A percentile compares a stretch with the other conserved stretches of the same genome.
These are phyloP conservation scores for Elsinoe arachidis DNA, from an alignment of 2,329 filamentous ascomycete genomes.

Conservation along the genomic window DNA sequence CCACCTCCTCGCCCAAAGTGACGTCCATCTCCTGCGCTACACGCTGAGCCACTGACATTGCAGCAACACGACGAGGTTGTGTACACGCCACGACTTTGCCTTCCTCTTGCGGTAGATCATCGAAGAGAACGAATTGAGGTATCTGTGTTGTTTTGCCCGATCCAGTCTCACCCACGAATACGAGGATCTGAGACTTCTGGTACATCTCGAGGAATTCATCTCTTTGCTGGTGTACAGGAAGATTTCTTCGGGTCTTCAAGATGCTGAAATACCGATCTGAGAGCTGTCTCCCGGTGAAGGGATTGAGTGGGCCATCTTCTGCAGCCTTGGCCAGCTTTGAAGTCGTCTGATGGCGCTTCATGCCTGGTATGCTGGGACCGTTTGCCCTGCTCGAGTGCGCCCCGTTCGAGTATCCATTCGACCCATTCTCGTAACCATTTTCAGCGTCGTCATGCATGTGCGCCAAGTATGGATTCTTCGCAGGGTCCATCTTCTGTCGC, in stretches of 20 bases:
- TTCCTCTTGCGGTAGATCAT: slow-evolving; percentile 80
- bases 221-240: slow-evolving; percentile 87
- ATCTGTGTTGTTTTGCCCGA: slow-evolving; percentile 99
- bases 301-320: slow-evolving; percentile 75
- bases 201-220: slow-evolving; percentile 91
- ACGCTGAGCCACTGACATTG: slow-evolving; percentile 97
- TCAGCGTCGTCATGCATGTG: slow-evolving; percentile 61
- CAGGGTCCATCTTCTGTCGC: slow-evolving; percentile 50
- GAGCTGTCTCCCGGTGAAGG: slow-evolving; percentile 71
- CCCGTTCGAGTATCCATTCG: slow-evolving; percentile 23
- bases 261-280: slow-evolving; percentile 86
- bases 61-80: slow-evolving; percentile 92
- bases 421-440: slow-evolving; percentile 24
- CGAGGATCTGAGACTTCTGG: slow-evolving; percentile 88
- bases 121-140: slow-evolving; percentile 94
- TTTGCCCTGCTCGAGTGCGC: slow-evolving; percentile 22
- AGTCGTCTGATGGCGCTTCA: slow-evolving; percentile 74
- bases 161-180: slow-evolving; percentile 98
- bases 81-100: slow-evolving; percentile 94
- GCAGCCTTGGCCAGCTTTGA: slow-evolving; percentile 61
- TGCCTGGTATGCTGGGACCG: slow-evolving; percentile 42
- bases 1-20: slow-evolving; percentile 83
- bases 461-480: slow-evolving; percentile 78
- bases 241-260: slow-evolving; percentile 68
- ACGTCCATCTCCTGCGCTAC: slow-evolving; percentile 96